Evolutionary conservation across 2,329 filamentous ascomycete genomes (phyloP).

Genomic region (Neofusicoccum cordaticola): DNA sequence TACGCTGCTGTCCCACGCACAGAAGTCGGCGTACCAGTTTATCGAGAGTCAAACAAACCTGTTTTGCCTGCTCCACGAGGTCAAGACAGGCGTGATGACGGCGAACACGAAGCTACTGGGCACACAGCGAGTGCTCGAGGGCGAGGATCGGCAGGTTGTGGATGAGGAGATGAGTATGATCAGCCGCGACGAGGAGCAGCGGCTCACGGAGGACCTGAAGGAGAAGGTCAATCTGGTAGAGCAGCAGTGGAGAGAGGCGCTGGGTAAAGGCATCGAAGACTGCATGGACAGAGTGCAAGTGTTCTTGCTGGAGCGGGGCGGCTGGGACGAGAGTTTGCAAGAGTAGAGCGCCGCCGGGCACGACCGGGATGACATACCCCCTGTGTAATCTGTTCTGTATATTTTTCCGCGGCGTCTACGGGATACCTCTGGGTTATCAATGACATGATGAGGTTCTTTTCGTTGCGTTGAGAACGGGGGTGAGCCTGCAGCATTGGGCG

Average conservation of each 20-base stretch:
- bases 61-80: constrained; percentile 84
- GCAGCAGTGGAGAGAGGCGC: constrained; percentile 82
- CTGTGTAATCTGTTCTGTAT: constrained; percentile 6
- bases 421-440: neutral
- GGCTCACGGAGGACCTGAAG: constrained; percentile 81
- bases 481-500: neutral
- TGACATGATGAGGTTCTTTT: neutral
- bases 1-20: constrained; percentile 77
- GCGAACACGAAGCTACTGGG: constrained; percentile 67
- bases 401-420: neutral
- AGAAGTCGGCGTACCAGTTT: constrained; percentile 93
- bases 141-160: constrained; percentile 39
- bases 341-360: constrained; percentile 29
- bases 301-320: constrained; percentile 73
- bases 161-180: constrained; percentile 55
- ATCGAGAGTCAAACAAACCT: constrained; percentile 93
- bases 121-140: constrained; percentile 53
- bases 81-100: constrained; percentile 73
- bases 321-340: constrained; percentile 71
- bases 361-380: constrained; percentile 4
- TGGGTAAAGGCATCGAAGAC: constrained; percentile 72
- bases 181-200: constrained; percentile 63
- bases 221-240: constrained; percentile 90
- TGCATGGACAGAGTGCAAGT: constrained; percentile 72
- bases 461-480: neutral